Base-by-base conservation (phyloP, 768 basidiomycete genomes). In the Mycena rosella region DNA sequence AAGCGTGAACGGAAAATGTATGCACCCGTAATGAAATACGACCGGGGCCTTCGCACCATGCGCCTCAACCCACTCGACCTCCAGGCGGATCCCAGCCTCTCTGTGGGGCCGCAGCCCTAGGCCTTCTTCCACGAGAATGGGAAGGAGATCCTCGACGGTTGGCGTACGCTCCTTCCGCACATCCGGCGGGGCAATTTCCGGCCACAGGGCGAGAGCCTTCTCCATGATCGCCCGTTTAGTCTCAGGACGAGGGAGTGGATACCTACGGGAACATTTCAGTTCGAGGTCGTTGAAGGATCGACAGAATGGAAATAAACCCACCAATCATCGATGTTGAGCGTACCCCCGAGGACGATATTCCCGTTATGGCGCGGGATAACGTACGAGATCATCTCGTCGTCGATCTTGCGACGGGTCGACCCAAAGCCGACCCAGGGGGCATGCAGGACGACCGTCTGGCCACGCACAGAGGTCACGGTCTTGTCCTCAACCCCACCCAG, bases 401-500 rank as follows among this genome's bases (percentile, higher is more conserved):
- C 58, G 22, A 68, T 67, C 14, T 55, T 64, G 26, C 68, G 66
- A 20, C 69, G 57, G 18, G 72, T 71, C 36, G 69, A 42, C 0
- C 70, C 74, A 22, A 74, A 72, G 26, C 36, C 79, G 51, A 88
- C 76, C 60, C 78, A 74, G 1, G 87, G 84, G 5, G 88, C 87
- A 53, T 82, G 74, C 26, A 91, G 82, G 18, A 91, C 75, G 9
- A 91, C 84, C 0, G 88, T 84, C 75, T 92, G 91, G 8, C 91
- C 91, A 29, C 89, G 82, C 70, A 90, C 85, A 1, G 90, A 88
- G 70, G 83, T 83, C 27, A 90, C 78, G n/a, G 76, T 78, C 49
- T 77, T 78, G 74, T 92, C 91, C 67, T 89, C 84, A 3, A 91
- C 86, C 7, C 90, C 91, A 13, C 86, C 79, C 47, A 92, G 82